These are phyloP conservation scores for Paralagenidium karlingii DNA, from an alignment of 352 stramenopile genomes.

Conservation along the genomic window DNA sequence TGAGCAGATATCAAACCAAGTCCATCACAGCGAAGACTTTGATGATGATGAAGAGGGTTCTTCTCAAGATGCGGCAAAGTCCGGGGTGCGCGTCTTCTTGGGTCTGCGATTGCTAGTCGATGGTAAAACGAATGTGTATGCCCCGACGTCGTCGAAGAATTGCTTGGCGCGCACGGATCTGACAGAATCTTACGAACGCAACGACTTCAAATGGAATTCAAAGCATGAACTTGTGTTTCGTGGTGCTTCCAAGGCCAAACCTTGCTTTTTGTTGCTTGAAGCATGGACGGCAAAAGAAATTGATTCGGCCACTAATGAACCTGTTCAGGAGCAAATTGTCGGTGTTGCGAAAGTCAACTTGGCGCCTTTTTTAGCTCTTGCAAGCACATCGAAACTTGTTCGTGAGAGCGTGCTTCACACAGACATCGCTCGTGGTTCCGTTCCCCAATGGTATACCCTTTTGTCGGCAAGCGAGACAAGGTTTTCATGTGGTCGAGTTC, in stretches of 20 bases:
- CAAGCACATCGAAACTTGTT: conserved; percentile 66
- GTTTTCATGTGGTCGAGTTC: conserved; percentile 72
- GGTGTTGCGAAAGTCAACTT: conserved; percentile 81
- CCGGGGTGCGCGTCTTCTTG: conserved; percentile 30
- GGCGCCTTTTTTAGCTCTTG: conserved; percentile 74
- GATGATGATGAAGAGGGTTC: neutral
- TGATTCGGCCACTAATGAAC: conserved; percentile 12
- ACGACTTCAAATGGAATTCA: conserved; percentile 72
- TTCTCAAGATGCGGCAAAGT: neutral
- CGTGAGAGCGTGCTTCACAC: conserved; percentile 73
- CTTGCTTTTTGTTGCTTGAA: conserved; percentile 82
- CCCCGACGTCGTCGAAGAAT: conserved; percentile 54
- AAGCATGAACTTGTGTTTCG: conserved; percentile 60
- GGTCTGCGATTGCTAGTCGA: conserved; percentile 62
- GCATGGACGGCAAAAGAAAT: conserved; percentile 57
- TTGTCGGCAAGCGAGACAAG: conserved; percentile 74
- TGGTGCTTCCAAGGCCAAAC: conserved; percentile 57
- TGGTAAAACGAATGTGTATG: conserved; percentile 82
- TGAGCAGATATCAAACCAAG: conserved; percentile 65
- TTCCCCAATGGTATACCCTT: conserved; percentile 80
- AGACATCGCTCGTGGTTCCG: conserved; percentile 68
- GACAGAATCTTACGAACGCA: conserved; percentile 34
- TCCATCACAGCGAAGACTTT: conserved; percentile 1
- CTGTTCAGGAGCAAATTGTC: conserved; percentile 46
- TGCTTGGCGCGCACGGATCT: conserved; percentile 56